phyloP scores from a whole-genome alignment of 2,329 filamentous ascomycete genomes.

The Exophiala sp. region DNA sequence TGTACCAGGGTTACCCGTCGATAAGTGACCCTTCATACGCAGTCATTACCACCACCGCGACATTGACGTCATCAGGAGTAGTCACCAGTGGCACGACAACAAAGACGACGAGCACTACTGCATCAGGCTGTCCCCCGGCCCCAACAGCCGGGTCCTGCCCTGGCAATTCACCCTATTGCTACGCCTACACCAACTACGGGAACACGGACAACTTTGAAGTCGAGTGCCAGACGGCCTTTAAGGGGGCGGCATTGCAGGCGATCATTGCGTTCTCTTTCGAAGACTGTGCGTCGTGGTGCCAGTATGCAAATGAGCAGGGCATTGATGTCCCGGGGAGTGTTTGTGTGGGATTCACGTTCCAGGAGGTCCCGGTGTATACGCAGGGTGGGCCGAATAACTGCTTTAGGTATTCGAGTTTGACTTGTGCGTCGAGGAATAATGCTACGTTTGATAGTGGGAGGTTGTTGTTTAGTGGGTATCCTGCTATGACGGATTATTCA shows the following conservation, averaged over 20 bases:
- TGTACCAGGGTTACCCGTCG: slow-evolving; percentile 21
- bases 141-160: slow-evolving; percentile 11
- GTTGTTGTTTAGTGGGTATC: slow-evolving; percentile 17
- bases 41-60: slow-evolving; percentile 3
- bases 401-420: slow-evolving; percentile 9
- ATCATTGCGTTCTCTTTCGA: slow-evolving; percentile 13
- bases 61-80: background rate
- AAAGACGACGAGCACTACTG: background rate
- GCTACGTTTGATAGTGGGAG: slow-evolving; percentile 14
- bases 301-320: slow-evolving; percentile 11
- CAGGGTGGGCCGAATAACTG: slow-evolving; percentile 21
- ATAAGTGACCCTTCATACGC: slow-evolving; percentile 12
- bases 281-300: slow-evolving; percentile 20
- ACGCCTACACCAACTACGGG: slow-evolving; percentile 15
- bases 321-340: background rate
- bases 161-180: slow-evolving; percentile 16
- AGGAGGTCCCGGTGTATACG: background rate
- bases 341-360: slow-evolving; percentile 20
- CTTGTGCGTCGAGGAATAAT: slow-evolving; percentile 14
- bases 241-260: slow-evolving; percentile 1
- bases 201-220: slow-evolving; percentile 16
- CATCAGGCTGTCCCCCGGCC: slow-evolving; percentile 6
- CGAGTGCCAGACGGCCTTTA: slow-evolving; percentile 19
- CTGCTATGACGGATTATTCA: slow-evolving; percentile 16
- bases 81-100: background rate